Percentiles rank a stretch among this genome's conserved stretches.
Conservation (phyloP, 768 basidiomycete species). For the Leccinum fibrillosum region DNA sequence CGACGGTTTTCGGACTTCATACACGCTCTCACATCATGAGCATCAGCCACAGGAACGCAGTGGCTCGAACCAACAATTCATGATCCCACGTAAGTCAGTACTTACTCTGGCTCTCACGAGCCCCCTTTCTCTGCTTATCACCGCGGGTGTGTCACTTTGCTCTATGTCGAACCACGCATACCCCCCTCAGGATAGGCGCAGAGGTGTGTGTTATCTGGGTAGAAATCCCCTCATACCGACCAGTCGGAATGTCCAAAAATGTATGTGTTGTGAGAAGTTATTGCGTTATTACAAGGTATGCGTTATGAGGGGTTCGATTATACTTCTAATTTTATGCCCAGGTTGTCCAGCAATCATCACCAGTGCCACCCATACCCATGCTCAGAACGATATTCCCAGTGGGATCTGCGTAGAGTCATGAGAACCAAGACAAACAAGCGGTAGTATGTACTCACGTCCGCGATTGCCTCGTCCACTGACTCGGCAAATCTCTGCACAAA, state of each 20-base stretch:
- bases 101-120: too few species aligned
- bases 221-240: not conserved
- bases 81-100: too few species aligned
- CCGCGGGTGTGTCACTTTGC: not conserved
- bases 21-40: too few species aligned
- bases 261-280: not conserved
- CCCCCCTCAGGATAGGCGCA: not conserved
- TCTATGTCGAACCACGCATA: not conserved
- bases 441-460: conserved; percentile 14
- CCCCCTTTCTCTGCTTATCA: not conserved
- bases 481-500: conserved; percentile 22
- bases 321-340: not conserved
- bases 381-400: conserved; percentile 16
- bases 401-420: conserved; percentile 14
- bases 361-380: not conserved
- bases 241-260: not conserved
- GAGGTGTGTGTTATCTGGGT: not conserved
- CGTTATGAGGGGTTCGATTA: not conserved
- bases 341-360: not conserved
- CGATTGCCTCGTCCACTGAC: conserved; percentile 19
- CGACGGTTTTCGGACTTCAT: too few species aligned
- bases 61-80: too few species aligned
- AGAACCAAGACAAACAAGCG: not conserved
- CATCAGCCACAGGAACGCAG: too few species aligned
- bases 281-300: not conserved